Evolutionary conservation across 169 alveolate genomes (phyloP).

Genomic region (Cryptosporidium muris): DNA sequence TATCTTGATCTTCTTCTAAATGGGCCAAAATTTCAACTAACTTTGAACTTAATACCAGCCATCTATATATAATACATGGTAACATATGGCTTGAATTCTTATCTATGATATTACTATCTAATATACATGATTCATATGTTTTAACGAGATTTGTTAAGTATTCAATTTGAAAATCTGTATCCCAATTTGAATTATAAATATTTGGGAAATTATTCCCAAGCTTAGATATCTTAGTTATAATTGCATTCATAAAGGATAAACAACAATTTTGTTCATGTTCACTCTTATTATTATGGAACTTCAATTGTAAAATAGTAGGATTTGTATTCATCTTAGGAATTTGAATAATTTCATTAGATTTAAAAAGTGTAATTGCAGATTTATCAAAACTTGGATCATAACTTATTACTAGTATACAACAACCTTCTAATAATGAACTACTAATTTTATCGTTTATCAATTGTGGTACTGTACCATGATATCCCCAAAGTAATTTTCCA

Average conservation of each 20-base stretch:
- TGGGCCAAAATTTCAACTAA: constrained; percentile 31
- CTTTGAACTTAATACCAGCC: constrained; percentile 37
- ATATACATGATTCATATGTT: constrained; percentile 22
- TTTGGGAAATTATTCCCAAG: constrained; percentile 44
- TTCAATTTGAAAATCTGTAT: constrained; percentile 24
- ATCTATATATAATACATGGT: constrained; percentile 35
- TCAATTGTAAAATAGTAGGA: constrained; percentile 36
- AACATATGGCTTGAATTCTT: background rate
- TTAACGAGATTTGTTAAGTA: constrained; percentile 6
- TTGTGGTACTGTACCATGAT: constrained; percentile 48
- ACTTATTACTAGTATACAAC: constrained; percentile 13
- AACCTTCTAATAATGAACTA: constrained; percentile 23
- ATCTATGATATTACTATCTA: background rate
- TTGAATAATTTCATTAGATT: constrained; percentile 23
- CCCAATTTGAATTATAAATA: constrained; percentile 59
- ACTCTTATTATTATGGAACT: constrained; percentile 26
- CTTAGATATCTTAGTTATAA: constrained; percentile 17
- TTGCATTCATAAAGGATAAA: constrained; percentile 29
- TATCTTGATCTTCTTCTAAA: constrained; percentile 25
- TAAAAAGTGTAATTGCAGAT: constrained; percentile 16
- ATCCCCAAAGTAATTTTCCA: constrained; percentile 53
- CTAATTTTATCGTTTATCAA: constrained; percentile 23
- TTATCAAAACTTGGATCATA: constrained; percentile 23
- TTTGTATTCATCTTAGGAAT: constrained; percentile 15
- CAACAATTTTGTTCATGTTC: constrained; percentile 53